Base-by-base conservation (phyloP, 768 basidiomycete genomes). In the Mycena chlorophos region DNA sequence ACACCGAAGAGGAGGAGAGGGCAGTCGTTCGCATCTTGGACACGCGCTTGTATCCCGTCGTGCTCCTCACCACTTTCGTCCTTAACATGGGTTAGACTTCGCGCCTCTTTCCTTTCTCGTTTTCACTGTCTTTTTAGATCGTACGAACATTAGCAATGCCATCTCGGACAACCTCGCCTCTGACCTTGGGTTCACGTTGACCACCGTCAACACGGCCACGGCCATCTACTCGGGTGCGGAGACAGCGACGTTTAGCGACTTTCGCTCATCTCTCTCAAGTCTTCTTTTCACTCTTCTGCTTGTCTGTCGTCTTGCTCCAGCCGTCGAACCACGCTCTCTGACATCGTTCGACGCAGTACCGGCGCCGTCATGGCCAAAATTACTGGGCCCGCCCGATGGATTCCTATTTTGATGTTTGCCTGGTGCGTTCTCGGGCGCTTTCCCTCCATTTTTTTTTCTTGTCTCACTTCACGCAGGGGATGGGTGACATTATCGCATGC, bases 1-100 rank as follows among this genome's bases (percentile, higher is more conserved):
- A 55, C 39, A 55, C 39, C 16, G 4, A 10, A 20, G 28, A 55
- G 13, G 54, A 55, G 20, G 49, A 55, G 54, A 20, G 16, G 14
- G 38, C 54, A 5, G 54, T 55, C 28, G 14, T 50, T 28, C 48
- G 49, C 1, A 55, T 55, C 28, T n/a, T 55, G 16, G 54, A 55
- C 25, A 42, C 34, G 19, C 54, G 49, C 25, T 26, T 55, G 16
- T 50, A 50, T n/a, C 54, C 54, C 2, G 28, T n/a, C 45, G 34
- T 55, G 20, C 49, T 55, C 2, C 49, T 55, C 8, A 67, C 66
- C 26, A 66, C 65, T 1, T 68, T 69, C 29, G 68, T 68, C 17
- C 57, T 69, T 45, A 76, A 75, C 59, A 75, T 76, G 74, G 75
- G 75, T n/a, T n/a, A n/a, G n/a, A n/a, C n/a, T n/a, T n/a, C n/a